Conservation (phyloP, 2,329 filamentous ascomycete species). For the Sclerotinia minor region DNA sequence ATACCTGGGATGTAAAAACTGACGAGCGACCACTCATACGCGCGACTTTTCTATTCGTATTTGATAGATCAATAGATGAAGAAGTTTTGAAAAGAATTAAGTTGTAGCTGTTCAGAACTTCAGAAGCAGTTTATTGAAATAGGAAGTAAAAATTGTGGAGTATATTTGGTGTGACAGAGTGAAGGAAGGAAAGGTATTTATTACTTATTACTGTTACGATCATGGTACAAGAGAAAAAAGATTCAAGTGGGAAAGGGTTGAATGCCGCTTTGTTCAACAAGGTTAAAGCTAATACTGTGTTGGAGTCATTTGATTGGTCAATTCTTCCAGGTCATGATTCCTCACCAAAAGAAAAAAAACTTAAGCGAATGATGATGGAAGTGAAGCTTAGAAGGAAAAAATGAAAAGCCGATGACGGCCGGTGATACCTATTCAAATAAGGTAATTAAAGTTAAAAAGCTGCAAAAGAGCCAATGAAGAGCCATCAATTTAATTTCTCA, state of each 20-base stretch:
- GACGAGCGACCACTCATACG: slow-evolving; percentile 85
- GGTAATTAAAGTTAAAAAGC: not conserved
- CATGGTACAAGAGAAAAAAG: slow-evolving; percentile 1
- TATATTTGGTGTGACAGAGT: slow-evolving; percentile 7
- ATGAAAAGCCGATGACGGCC: slow-evolving; percentile 16
- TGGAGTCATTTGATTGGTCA: slow-evolving; percentile 12
- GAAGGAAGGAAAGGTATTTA: too few species aligned
- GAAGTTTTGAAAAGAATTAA: not conserved
- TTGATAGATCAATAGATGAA: slow-evolving; percentile 13
- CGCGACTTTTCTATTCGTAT: slow-evolving; percentile 47
- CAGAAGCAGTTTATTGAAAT: slow-evolving; percentile 1
- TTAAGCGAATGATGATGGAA: slow-evolving; percentile 2
- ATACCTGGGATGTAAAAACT: slow-evolving; percentile 84
- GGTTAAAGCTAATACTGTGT: not conserved
- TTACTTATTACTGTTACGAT: too few species aligned
- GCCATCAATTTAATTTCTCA: slow-evolving; percentile 8
- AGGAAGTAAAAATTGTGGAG: slow-evolving; percentile 17
- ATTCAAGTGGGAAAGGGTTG: not conserved
- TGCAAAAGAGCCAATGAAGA: not conserved
- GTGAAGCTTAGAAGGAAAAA: not conserved
- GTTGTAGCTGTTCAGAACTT: slow-evolving; percentile 3
- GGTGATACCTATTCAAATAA: too few species aligned
- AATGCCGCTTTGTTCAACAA: slow-evolving; percentile 16
- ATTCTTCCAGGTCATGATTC: not conserved
- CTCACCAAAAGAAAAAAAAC: not conserved